These are phyloP conservation scores for Osmanthus fragrans DNA, from an alignment of 257 asterid genomes.

Conservation along the genomic window DNA sequence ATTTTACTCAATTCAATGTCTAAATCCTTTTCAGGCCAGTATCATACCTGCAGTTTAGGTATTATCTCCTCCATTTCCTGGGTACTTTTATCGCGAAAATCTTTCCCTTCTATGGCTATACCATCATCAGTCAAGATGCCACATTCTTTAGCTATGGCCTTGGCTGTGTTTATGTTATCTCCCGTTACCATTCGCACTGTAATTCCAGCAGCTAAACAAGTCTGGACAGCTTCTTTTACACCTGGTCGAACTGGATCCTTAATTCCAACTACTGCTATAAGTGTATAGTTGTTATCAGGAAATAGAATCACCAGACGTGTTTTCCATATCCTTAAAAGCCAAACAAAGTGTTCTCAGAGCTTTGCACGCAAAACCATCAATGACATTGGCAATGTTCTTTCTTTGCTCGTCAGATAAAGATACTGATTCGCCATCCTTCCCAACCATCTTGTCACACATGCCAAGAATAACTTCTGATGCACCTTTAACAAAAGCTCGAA, in stretches of 20 bases:
- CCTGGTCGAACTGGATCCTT: slow-evolving; percentile 82
- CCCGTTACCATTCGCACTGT: slow-evolving; percentile 82
- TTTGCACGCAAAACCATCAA: slow-evolving; percentile 56
- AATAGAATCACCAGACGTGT: slow-evolving; percentile 32
- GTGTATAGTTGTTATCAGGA: slow-evolving; percentile 58
- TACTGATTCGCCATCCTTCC: slow-evolving; percentile 51
- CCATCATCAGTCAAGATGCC: slow-evolving; percentile 76
- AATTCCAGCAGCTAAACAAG: slow-evolving; percentile 78
- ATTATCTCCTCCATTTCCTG: slow-evolving; percentile 60
- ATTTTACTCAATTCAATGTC: not conserved
- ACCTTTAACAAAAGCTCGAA: slow-evolving; percentile 64
- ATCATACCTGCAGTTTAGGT: slow-evolving; percentile 68
- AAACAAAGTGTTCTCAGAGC: slow-evolving; percentile 75
- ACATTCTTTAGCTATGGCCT: slow-evolving; percentile 82
- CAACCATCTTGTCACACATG: slow-evolving; percentile 54
- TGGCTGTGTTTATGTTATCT: slow-evolving; percentile 79
- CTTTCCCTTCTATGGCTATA: slow-evolving; percentile 71
- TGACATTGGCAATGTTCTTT: slow-evolving; percentile 39
- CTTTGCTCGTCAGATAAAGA: slow-evolving; percentile 49
- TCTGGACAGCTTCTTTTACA: slow-evolving; percentile 70
- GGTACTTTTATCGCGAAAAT: slow-evolving; percentile 53
- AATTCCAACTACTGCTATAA: slow-evolving; percentile 69
- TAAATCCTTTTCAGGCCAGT: not conserved
- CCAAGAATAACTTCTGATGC: slow-evolving; percentile 65
- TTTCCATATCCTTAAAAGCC: slow-evolving; percentile 53